phyloP scores from a whole-genome alignment of 345 rosid species.

The Zanthoxylum bungeanum region DNA sequence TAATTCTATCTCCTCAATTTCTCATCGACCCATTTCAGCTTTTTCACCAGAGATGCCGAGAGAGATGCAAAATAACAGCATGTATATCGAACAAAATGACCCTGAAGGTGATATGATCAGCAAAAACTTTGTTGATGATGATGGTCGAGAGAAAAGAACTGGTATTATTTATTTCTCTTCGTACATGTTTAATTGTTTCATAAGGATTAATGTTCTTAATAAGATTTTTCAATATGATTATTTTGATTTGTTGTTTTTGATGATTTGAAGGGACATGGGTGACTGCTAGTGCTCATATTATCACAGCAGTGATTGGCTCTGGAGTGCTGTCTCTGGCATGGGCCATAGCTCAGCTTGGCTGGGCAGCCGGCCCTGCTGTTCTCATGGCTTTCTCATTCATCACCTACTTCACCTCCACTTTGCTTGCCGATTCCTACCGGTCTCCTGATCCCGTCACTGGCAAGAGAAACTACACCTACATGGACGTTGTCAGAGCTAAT shows the following conservation, averaged over 20 bases:
- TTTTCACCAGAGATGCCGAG: conserved; percentile 22
- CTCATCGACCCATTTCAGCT: not conserved
- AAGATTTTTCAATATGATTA: not conserved
- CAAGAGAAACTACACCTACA: conserved; percentile 77
- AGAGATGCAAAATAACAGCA: conserved; percentile 31
- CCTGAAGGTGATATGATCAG: conserved; percentile 20
- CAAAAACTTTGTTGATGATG: conserved; percentile 60
- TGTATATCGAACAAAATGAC: conserved; percentile 40
- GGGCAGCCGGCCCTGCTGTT: conserved; percentile 77
- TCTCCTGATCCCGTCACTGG: conserved; percentile 75
- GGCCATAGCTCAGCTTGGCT: conserved; percentile 87
- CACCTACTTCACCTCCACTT: conserved; percentile 73
- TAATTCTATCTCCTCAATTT: not conserved
- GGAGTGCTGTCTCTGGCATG: conserved; percentile 86
- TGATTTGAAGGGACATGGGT: conserved; percentile 63
- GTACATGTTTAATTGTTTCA: too few relatives aligned
- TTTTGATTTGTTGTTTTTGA: not conserved
- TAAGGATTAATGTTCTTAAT: not conserved
- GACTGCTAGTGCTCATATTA: conserved; percentile 84
- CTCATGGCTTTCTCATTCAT: conserved; percentile 65
- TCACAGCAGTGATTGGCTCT: conserved; percentile 89
- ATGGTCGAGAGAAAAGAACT: conserved; percentile 64
- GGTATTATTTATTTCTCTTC: conserved; percentile 30
- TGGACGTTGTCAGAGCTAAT: conserved; percentile 74
- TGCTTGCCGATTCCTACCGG: conserved; percentile 76